These are phyloP conservation scores for Pichia nanzhaoensis DNA, from an alignment of 805 yeast species.

Conservation along the genomic window DNA sequence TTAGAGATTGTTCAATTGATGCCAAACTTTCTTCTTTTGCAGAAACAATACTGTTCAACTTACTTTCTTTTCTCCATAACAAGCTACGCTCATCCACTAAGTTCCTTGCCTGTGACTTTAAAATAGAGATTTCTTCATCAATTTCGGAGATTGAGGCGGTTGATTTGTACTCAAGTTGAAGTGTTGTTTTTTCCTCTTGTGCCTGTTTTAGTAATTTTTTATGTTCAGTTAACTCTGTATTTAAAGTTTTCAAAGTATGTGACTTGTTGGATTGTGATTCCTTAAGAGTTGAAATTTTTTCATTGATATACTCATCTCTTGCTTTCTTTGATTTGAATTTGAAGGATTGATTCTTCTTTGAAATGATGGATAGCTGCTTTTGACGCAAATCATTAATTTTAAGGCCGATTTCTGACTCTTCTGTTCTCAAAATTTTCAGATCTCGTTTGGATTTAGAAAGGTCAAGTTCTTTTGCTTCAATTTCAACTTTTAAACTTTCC, in stretches of 20 bases:
- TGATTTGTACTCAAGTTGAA: slow-evolving; percentile 23
- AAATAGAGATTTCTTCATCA: slow-evolving; percentile 17
- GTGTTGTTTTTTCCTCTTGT: not conserved
- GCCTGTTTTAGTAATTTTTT: slow-evolving; percentile 15
- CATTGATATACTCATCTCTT: slow-evolving; percentile 60
- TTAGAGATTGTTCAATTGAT: slow-evolving; percentile 51
- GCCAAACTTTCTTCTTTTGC: slow-evolving; percentile 44
- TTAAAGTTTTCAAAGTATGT: slow-evolving; percentile 29
- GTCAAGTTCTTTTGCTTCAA: slow-evolving; percentile 35
- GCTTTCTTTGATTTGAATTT: slow-evolving; percentile 50
- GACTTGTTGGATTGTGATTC: slow-evolving; percentile 20
- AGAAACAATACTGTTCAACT: slow-evolving; percentile 47
- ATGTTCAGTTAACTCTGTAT: slow-evolving; percentile 34
- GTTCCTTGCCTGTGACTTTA: slow-evolving; percentile 36
- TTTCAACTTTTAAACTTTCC: slow-evolving; percentile 30
- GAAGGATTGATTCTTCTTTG: slow-evolving; percentile 65
- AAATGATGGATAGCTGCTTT: slow-evolving; percentile 52
- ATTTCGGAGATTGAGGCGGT: slow-evolving; percentile 19
- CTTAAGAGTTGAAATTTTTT: slow-evolving; percentile 36
- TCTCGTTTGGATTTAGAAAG: slow-evolving; percentile 39
- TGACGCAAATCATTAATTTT: slow-evolving; percentile 35
- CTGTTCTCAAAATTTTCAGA: slow-evolving; percentile 31
- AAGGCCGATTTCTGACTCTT: slow-evolving; percentile 39
- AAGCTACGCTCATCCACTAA: slow-evolving; percentile 62
- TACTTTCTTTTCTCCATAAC: slow-evolving; percentile 76